A percentile compares a stretch with the other conserved stretches of the same genome.
Conservation (phyloP, 352 stramenopile genomes). For the Phytophthora sp. region DNA sequence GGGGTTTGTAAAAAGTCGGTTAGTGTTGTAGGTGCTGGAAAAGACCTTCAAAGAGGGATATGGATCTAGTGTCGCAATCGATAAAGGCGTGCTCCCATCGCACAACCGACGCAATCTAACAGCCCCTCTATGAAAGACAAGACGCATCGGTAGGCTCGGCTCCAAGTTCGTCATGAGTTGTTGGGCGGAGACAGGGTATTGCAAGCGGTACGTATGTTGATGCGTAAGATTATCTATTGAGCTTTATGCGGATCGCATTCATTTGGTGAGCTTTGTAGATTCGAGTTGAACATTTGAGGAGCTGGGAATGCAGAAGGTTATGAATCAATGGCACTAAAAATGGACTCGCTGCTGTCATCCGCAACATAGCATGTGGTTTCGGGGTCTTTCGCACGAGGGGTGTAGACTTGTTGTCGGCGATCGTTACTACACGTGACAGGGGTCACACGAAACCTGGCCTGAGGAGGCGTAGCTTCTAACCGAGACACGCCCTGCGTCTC, state of each 20-base stretch:
- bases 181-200: conserved; percentile 6
- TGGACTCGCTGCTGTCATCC: too few relatives aligned
- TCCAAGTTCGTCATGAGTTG: conserved; percentile 24
- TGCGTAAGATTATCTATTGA: neutral
- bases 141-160: neutral
- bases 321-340: neutral
- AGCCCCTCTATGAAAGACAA: conserved; percentile 9
- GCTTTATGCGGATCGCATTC: neutral
- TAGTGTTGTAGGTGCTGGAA: neutral
- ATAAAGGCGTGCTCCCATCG: conserved; percentile 12
- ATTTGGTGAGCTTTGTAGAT: neutral
- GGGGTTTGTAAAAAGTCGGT: conserved; percentile 16
- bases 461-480: too few relatives aligned
- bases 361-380: too few relatives aligned
- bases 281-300: conserved; percentile 1
- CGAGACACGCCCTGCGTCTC: too few relatives aligned
- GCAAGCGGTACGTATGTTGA: conserved; percentile 4
- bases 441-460: too few relatives aligned
- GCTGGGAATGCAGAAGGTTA: neutral
- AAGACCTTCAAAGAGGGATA: conserved; percentile 21
- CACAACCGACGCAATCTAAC: conserved; percentile 11
- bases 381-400: too few relatives aligned
- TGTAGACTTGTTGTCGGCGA: too few relatives aligned
- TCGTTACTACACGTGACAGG: too few relatives aligned
- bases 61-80: neutral